Conservation (phyloP, 2,329 filamentous ascomycete genomes). For the Paraphaeosphaeria sporulosa region DNA sequence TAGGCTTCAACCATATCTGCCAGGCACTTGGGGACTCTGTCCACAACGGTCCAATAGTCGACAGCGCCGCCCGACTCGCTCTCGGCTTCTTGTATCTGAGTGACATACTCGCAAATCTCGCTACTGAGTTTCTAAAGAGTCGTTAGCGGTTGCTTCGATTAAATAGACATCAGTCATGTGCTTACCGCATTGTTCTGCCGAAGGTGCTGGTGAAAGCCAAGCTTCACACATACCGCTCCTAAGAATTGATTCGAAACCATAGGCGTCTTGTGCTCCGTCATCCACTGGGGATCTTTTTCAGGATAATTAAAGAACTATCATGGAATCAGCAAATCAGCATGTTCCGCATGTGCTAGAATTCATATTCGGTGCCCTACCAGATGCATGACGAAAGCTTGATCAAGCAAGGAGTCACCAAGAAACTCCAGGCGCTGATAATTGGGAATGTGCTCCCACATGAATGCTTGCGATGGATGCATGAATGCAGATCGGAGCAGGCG, state of each 20-base stretch:
- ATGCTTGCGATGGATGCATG: slow-evolving; percentile 83
- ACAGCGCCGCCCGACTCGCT: slow-evolving; percentile 57
- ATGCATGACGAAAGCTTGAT: slow-evolving; percentile 84
- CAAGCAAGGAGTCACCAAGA: slow-evolving; percentile 85
- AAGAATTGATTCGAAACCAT: slow-evolving; percentile 98
- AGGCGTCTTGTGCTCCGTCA: slow-evolving; percentile 99
- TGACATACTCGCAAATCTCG: slow-evolving; percentile 63
- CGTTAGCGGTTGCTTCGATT: neutral
- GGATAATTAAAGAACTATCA: slow-evolving; percentile 72
- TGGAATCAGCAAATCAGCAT: neutral
- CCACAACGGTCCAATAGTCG: slow-evolving; percentile 71
- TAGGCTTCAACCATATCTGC: slow-evolving; percentile 90
- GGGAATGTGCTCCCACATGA: slow-evolving; percentile 77
- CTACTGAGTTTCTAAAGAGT: slow-evolving; percentile 51
- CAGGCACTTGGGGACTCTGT: slow-evolving; percentile 75
- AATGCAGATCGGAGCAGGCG: slow-evolving; percentile 84
- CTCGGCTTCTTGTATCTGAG: slow-evolving; percentile 64
- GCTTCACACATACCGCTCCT: slow-evolving; percentile 77
- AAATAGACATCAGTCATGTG: neutral
- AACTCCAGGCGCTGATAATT: slow-evolving; percentile 93
- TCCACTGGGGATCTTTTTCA: slow-evolving; percentile 87
- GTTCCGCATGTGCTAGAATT: too few species aligned
- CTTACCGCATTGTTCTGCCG: slow-evolving; percentile 56
- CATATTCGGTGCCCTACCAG: slow-evolving; percentile 50
- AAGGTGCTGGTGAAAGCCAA: slow-evolving; percentile 80